Percentiles rank a stretch among this genome's conserved stretches.
These are phyloP conservation scores for Phytophthora agathidicida DNA, from an alignment of 352 stramenopile species.

Conservation along the genomic window DNA sequence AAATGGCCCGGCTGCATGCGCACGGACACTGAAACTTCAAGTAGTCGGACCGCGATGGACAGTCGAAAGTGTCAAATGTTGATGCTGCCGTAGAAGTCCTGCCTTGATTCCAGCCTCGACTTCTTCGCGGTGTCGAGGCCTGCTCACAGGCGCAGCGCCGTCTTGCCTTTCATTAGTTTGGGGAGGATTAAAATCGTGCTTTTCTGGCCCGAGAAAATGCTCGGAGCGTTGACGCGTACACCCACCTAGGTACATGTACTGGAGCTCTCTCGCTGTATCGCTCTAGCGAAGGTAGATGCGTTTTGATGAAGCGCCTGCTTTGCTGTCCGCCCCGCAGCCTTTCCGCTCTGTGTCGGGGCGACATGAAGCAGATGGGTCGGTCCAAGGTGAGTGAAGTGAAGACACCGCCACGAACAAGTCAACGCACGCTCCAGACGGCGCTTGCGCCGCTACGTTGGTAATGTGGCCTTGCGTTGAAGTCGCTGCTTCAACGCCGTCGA, in stretches of 20 bases:
- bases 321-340: conserved; percentile 1
- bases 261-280: conserved; percentile 1
- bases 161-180: conserved; percentile 18
- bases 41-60: conserved; percentile 22
- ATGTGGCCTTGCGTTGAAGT: conserved; percentile 22
- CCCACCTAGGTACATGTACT: too few relatives aligned
- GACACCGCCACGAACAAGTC: too few relatives aligned
- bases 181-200: conserved; percentile 16
- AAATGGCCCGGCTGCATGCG: too few relatives aligned
- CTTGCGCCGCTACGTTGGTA: conserved; percentile 1
- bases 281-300: too few relatives aligned
- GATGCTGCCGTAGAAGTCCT: conserved; percentile 3
- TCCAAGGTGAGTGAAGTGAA: not conserved
- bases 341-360: conserved; percentile 1
- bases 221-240: too few relatives aligned
- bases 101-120: not conserved
- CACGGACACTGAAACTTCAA: conserved; percentile 26
- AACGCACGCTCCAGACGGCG: not conserved
- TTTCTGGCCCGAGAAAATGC: conserved; percentile 16
- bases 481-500: conserved; percentile 6
- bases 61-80: conserved; percentile 14
- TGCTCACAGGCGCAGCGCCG: not conserved
- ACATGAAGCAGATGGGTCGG: conserved; percentile 7
- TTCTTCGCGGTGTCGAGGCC: conserved; percentile 10
- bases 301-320: too few relatives aligned